Evolutionary conservation across 2,329 filamentous ascomycete species (phyloP).

Genomic region (Aspergillus candidus): DNA sequence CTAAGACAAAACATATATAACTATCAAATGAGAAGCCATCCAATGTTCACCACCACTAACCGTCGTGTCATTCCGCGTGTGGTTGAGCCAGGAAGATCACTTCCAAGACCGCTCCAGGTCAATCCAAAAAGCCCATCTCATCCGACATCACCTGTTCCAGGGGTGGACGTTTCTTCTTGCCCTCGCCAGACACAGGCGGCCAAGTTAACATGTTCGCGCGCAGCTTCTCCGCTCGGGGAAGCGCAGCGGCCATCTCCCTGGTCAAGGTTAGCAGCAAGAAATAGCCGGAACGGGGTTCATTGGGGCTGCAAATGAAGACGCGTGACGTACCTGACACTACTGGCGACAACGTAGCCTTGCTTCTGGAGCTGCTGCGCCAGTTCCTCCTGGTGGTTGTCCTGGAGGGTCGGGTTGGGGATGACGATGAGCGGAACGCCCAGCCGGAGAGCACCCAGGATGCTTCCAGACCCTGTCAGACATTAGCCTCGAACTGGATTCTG

Average conservation of each 20-base stretch:
- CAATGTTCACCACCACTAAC: no score
- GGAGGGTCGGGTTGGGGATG: constrained; percentile 73
- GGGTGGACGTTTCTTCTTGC: constrained; percentile 37
- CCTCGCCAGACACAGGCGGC: constrained; percentile 46
- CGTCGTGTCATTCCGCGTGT: no score
- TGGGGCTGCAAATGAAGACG: neutral
- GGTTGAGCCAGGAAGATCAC: neutral
- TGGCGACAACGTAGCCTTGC: constrained; percentile 71
- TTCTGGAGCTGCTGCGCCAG: constrained; percentile 69
- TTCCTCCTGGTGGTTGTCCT: constrained; percentile 88
- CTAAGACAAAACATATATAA: no score
- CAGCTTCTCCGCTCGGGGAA: constrained; percentile 45
- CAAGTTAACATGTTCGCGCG: constrained; percentile 40
- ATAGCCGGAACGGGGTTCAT: no score
- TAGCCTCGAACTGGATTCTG: no score
- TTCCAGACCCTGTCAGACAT: constrained; percentile 65
- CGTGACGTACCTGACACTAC: constrained; percentile 48
- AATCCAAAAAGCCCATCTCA: constrained; percentile 53
- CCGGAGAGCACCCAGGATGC: constrained; percentile 75
- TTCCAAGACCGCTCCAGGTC: constrained; percentile 4
- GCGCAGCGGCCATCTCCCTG: constrained; percentile 44
- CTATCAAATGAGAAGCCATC: no score
- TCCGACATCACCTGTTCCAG: constrained; percentile 51
- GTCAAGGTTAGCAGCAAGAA: constrained; percentile 7
- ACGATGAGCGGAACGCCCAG: constrained; percentile 73